phyloP scores from a whole-genome alignment of 306 rosid genomes.

The Coriaria nepalensis region DNA sequence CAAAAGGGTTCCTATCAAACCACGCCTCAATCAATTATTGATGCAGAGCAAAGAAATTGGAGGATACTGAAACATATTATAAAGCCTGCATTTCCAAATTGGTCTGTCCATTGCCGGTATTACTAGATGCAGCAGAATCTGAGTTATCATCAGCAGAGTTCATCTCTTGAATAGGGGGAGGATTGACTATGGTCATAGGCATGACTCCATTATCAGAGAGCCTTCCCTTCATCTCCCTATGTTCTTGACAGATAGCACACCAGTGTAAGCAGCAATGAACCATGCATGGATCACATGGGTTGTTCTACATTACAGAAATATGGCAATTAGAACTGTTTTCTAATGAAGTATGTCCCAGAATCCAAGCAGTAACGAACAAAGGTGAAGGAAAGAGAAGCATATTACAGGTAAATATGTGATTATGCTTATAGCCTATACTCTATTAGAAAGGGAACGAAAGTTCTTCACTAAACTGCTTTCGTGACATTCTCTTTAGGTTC shows the following conservation, averaged over 20 bases:
- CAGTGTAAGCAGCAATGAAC: slow-evolving; percentile 91
- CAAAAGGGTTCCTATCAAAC: background rate
- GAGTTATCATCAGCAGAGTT: slow-evolving; percentile 31
- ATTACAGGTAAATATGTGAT: background rate
- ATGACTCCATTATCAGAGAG: slow-evolving; percentile 45
- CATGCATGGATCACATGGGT: slow-evolving; percentile 83
- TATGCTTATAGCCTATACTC: background rate
- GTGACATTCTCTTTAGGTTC: no score
- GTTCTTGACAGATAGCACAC: slow-evolving; percentile 98
- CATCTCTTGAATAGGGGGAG: slow-evolving; percentile 87
- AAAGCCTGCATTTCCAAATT: slow-evolving; percentile 77
- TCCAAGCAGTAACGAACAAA: background rate
- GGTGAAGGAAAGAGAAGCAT: background rate
- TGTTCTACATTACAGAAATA: slow-evolving; percentile 39
- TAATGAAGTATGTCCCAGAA: background rate
- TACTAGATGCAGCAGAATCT: slow-evolving; percentile 35
- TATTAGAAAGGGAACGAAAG: no score
- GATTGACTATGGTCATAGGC: slow-evolving; percentile 72
- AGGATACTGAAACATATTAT: slow-evolving; percentile 17
- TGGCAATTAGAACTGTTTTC: background rate
- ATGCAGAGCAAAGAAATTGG: background rate
- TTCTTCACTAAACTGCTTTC: no score
- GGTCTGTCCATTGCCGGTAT: slow-evolving; percentile 38
- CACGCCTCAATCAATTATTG: background rate
- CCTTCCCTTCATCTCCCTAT: slow-evolving; percentile 82